These are phyloP conservation scores for Wickerhamomyces xylosicus DNA, from an alignment of 805 yeast species.

Conservation along the genomic window DNA sequence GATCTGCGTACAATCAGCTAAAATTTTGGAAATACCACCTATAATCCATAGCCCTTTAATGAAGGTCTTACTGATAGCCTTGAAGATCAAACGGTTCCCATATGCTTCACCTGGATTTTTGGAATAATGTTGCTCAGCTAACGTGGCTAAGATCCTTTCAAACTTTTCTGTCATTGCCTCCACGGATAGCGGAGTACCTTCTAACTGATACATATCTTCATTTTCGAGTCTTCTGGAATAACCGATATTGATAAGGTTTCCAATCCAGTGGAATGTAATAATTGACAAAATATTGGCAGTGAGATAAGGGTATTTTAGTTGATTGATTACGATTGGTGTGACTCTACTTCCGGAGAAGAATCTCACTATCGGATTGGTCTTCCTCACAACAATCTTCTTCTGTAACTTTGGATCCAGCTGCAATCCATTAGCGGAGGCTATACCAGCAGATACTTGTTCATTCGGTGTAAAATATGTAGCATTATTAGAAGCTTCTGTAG, in stretches of 20 bases:
- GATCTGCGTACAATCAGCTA: constrained; percentile 28
- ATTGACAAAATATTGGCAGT: constrained; percentile 12
- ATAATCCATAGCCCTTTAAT: constrained; percentile 21
- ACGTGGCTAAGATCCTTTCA: constrained; percentile 19
- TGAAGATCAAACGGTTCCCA: constrained; percentile 17
- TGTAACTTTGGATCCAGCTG: constrained; percentile 3
- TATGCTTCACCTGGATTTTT: constrained; percentile 17
- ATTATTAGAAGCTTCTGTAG: no score
- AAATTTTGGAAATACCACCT: constrained; percentile 20
- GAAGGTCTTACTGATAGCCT: constrained; percentile 27
- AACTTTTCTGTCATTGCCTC: constrained; percentile 27
- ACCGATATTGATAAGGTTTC: constrained; percentile 28
- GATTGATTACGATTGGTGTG: constrained; percentile 12
- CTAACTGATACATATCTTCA: constrained; percentile 40
- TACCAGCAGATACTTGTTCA: no score
- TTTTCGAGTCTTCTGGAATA: constrained; percentile 52
- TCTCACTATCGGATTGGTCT: constrained; percentile 9
- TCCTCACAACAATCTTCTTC: constrained; percentile 9
- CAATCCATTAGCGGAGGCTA: no score
- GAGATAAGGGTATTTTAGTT: constrained; percentile 11
- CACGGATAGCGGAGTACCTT: constrained; percentile 23
- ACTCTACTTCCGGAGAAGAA: constrained; percentile 10
- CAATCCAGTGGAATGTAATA: constrained; percentile 15
- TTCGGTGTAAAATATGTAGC: no score
- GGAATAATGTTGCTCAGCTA: constrained; percentile 15